phyloP scores from a whole-genome alignment of 352 stramenopile species.

The Pythium oligandrum region DNA sequence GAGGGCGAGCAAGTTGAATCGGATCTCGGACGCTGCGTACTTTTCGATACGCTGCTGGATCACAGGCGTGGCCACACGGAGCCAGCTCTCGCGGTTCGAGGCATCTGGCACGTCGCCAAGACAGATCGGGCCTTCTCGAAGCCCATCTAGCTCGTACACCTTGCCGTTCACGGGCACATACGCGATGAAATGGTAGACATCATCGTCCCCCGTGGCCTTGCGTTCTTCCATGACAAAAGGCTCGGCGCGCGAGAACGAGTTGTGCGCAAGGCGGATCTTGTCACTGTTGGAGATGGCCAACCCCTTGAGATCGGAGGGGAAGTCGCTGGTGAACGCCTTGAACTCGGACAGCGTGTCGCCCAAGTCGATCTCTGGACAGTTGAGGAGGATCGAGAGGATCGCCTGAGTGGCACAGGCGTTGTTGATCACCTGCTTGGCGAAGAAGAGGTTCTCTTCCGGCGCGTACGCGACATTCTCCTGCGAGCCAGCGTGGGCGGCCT shows the following conservation, averaged over 20 bases:
- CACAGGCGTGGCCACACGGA: conserved; percentile 84
- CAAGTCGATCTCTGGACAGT: conserved; percentile 64
- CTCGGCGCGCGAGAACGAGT: conserved; percentile 76
- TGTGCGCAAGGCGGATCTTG: conserved; percentile 79
- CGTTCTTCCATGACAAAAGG: conserved; percentile 77
- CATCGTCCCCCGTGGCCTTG: conserved; percentile 80
- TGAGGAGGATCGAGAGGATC: conserved; percentile 96
- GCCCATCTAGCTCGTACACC: conserved; percentile 96
- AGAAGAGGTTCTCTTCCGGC: conserved; percentile 84
- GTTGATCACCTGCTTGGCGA: conserved; percentile 94
- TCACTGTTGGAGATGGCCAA: conserved; percentile 86
- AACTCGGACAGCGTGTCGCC: conserved; percentile 67
- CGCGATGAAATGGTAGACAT: conserved; percentile 98
- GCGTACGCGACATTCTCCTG: conserved; percentile 12
- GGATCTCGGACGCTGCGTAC: conserved; percentile 89
- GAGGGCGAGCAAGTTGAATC: conserved; percentile 96
- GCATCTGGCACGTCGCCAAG: conserved; percentile 57
- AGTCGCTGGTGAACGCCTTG: conserved; percentile 76
- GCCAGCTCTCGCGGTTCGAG: conserved; percentile 59
- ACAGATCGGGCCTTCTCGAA: conserved; percentile 86
- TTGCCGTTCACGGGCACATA: conserved; percentile 88
- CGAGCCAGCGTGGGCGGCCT: conserved; percentile 39
- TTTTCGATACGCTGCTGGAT: conserved; percentile 93
- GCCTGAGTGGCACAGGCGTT: conserved; percentile 97
- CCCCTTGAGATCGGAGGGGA: conserved; percentile 77